A percentile compares a stretch with the other conserved stretches of the same genome.
Conservation (phyloP, 2,329 filamentous ascomycete genomes). For the Coniochaeta hoffmannii region DNA sequence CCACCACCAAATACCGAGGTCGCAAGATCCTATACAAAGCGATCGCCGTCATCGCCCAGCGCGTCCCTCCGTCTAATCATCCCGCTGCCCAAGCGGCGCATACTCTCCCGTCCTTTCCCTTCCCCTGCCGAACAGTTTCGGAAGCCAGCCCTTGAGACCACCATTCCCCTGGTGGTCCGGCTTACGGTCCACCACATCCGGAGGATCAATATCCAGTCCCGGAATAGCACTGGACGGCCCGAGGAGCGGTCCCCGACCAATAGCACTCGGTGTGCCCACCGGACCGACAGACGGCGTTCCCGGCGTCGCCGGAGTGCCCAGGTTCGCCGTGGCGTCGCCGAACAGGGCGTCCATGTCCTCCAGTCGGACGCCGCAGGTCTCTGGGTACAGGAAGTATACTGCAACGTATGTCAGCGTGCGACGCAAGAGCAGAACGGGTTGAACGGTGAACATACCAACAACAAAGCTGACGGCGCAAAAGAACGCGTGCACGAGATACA, state of each 20-base stretch:
- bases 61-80: conserved; percentile 21
- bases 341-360: conserved; percentile 97
- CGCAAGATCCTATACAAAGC: neutral
- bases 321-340: conserved; percentile 80
- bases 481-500: conserved; percentile 93
- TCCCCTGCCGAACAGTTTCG: conserved; percentile 31
- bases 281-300: conserved; percentile 65
- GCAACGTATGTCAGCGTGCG: conserved; percentile 10
- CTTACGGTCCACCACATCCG: conserved; percentile 22
- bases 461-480: conserved; percentile 95
- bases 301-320: conserved; percentile 67
- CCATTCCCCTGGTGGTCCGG: conserved; percentile 25
- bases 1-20: neutral
- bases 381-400: conserved; percentile 98
- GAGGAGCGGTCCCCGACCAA: conserved; percentile 31
- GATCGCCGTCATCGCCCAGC: neutral
- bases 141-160: conserved; percentile 43
- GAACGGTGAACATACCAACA: conserved; percentile 61
- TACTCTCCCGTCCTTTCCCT: conserved; percentile 27
- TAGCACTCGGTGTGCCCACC: neutral
- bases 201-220: conserved; percentile 74
- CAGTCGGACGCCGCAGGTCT: conserved; percentile 88
- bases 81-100: conserved; percentile 31
- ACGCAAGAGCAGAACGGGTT: neutral
- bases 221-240: conserved; percentile 66